Percentiles rank a stretch among this genome's conserved stretches.
Evolutionary conservation across 2,329 filamentous ascomycete species (phyloP).

Genomic region (Talaromyces piceae): DNA sequence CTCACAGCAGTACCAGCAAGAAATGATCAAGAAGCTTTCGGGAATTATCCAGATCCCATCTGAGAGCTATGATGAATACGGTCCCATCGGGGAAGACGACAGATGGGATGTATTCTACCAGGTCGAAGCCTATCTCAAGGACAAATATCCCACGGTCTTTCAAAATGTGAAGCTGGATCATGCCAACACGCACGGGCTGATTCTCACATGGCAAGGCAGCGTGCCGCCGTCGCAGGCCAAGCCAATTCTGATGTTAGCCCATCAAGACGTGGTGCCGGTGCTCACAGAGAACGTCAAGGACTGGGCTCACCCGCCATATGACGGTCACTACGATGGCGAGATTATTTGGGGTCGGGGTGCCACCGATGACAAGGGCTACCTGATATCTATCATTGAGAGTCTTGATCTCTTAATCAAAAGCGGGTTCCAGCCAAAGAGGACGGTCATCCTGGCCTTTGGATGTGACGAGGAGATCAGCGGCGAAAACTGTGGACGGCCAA

Average conservation of each 20-base stretch:
- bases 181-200: constrained; percentile 55
- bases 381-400: constrained; percentile 47
- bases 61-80: constrained; percentile 22
- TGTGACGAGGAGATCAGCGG: constrained; percentile 61
- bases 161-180: constrained; percentile 43
- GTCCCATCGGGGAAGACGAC: constrained; percentile 34
- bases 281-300: constrained; percentile 39
- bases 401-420: constrained; percentile 48
- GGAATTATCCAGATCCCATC: constrained; percentile 50
- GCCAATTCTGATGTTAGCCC: constrained; percentile 47
- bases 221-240: constrained; percentile 40
- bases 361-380: constrained; percentile 49
- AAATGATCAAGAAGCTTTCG: constrained; percentile 6
- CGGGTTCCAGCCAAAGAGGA: constrained; percentile 47
- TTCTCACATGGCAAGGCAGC: constrained; percentile 53
- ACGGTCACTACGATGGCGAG: constrained; percentile 46
- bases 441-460: constrained; percentile 54
- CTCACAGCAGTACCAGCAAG: constrained; percentile 1
- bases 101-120: constrained; percentile 53
- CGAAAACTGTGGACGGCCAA: constrained; percentile 48
- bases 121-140: constrained; percentile 44
- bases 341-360: constrained; percentile 50
- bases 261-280: constrained; percentile 49
- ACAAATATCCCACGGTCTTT: constrained; percentile 46
- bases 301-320: constrained; percentile 50